Conservation (phyloP, 768 basidiomycete species). For the Lactifluus pinguis region DNA sequence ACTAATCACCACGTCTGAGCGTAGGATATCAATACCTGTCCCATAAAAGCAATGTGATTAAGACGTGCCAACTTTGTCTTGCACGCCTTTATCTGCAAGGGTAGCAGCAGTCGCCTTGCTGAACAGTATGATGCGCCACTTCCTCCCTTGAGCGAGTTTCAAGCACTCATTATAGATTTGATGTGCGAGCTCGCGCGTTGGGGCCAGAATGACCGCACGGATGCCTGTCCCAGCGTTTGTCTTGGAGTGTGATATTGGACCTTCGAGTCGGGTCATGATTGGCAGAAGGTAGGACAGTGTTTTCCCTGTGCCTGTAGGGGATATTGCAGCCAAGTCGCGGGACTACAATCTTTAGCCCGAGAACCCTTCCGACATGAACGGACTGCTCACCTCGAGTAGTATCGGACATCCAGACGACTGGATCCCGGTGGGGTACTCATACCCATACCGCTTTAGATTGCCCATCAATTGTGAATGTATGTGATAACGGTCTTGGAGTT, state of each 20-base stretch:
- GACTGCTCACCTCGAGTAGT: constrained; percentile 53
- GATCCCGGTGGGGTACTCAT: constrained; percentile 65
- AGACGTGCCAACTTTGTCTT: constrained; percentile 66
- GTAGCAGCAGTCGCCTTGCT: constrained; percentile 87
- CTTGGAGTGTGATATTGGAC: constrained; percentile 45
- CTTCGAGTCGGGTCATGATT: constrained; percentile 49
- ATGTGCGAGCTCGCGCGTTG: constrained; percentile 91
- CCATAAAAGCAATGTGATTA: not conserved
- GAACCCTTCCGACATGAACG: not conserved
- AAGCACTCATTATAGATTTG: constrained; percentile 91
- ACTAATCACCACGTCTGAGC: constrained; percentile 80
- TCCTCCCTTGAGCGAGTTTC: constrained; percentile 70
- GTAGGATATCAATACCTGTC: constrained; percentile 1
- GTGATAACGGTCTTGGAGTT: constrained; percentile 46
- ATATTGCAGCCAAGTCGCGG: constrained; percentile 87
- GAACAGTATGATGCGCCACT: constrained; percentile 75
- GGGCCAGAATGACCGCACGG: constrained; percentile 76
- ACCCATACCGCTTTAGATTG: constrained; percentile 55
- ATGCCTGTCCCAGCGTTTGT: constrained; percentile 45
- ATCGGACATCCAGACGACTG: constrained; percentile 77
- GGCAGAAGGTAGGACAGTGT: constrained; percentile 90
- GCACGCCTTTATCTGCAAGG: constrained; percentile 58
- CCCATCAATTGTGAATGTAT: constrained; percentile 50
- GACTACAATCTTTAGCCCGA: constrained; percentile 32
- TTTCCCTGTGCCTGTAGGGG: constrained; percentile 97